These are phyloP conservation scores for Colletotrichum sp. DNA, from an alignment of 2,329 filamentous ascomycete species.

Conservation along the genomic window DNA sequence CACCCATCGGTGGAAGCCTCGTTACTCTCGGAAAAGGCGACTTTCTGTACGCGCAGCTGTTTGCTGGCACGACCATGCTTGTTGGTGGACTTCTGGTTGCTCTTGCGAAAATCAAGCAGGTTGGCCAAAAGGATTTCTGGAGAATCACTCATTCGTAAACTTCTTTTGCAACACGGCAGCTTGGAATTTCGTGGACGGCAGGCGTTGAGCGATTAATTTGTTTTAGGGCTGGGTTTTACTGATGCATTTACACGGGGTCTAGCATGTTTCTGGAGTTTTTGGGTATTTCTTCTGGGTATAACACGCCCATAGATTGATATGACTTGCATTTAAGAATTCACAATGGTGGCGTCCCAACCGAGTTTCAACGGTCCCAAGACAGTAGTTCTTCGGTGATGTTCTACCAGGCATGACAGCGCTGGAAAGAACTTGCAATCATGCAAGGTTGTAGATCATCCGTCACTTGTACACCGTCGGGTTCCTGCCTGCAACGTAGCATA, in stretches of 20 bases:
- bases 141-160: neutral
- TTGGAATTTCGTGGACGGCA: neutral
- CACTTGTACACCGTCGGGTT: neutral
- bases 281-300: accelerated
- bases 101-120: slow-evolving; percentile 15
- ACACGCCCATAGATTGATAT: neutral
- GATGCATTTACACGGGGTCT: neutral
- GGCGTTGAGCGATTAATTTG: neutral
- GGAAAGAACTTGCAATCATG: neutral
- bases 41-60: slow-evolving; percentile 10
- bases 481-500: neutral
- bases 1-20: slow-evolving; percentile 48
- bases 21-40: slow-evolving; percentile 30
- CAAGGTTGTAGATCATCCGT: neutral
- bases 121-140: slow-evolving; percentile 6
- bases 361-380: neutral
- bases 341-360: accelerated
- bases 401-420: neutral
- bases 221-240: accelerated
- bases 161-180: neutral
- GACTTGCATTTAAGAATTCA: neutral
- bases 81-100: slow-evolving; percentile 9
- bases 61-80: slow-evolving; percentile 7
- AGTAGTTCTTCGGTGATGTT: neutral
- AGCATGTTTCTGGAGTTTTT: neutral